Conservation (phyloP, 345 rosid genomes). For the Sonneratia alba region DNA sequence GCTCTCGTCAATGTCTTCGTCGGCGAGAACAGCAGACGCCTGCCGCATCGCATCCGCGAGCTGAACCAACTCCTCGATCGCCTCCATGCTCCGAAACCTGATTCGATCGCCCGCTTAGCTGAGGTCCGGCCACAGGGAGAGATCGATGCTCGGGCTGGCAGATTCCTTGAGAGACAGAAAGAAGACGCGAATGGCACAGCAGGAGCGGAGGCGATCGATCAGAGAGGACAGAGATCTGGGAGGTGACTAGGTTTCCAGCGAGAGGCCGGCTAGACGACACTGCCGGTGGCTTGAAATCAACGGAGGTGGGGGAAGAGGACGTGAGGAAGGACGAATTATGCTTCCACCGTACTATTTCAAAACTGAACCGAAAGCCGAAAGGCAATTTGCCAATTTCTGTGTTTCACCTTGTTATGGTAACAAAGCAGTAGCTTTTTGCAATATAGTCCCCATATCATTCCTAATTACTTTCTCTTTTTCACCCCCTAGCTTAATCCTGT, state of each 20-base stretch:
- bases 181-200: not conserved
- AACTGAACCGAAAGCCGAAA: not conserved
- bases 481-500: not conserved
- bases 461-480: no score
- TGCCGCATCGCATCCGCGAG: conserved; percentile 83
- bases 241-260: not conserved
- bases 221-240: not conserved
- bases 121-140: not conserved
- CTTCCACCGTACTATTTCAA: not conserved
- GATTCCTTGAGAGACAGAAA: no score
- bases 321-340: not conserved
- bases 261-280: not conserved
- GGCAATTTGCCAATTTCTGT: no score
- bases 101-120: not conserved
- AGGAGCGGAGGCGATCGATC: not conserved
- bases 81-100: conserved; percentile 50
- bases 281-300: not conserved
- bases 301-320: not conserved
- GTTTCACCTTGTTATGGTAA: not conserved
- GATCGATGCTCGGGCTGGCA: not conserved
- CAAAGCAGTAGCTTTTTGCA: not conserved
- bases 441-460: not conserved
- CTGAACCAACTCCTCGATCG: conserved; percentile 82
- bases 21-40: conserved; percentile 77
- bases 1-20: conserved; percentile 71